Conservation (phyloP, 768 basidiomycete genomes). For the Mrakia frigida region DNA sequence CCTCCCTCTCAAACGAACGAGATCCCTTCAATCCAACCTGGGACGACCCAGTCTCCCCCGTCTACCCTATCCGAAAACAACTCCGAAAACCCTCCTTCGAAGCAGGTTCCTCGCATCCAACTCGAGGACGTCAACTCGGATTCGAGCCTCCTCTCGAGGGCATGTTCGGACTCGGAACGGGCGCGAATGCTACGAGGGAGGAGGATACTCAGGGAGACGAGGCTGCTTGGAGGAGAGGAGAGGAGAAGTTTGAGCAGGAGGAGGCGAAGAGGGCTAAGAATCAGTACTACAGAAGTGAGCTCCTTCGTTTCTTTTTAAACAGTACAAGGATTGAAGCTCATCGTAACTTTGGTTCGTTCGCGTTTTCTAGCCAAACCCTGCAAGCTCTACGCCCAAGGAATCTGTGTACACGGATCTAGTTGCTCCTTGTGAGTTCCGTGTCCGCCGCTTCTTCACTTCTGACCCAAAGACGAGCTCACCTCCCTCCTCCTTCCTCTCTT, state of each 20-base stretch:
- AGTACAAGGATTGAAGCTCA: neutral
- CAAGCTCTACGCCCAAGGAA: constrained; percentile 10
- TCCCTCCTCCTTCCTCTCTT: neutral
- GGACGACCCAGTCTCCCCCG: constrained; percentile 26
- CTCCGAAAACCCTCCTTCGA: constrained; percentile 2
- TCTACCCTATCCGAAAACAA: constrained; percentile 15
- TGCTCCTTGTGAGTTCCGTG: neutral
- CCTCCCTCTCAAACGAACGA: constrained; percentile 7
- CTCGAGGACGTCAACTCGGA: neutral
- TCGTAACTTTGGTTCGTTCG: neutral
- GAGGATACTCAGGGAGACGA: neutral
- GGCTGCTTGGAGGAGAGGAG: no score
- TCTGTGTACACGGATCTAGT: neutral
- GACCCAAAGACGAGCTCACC: neutral
- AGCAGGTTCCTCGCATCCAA: neutral
- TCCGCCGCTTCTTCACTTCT: neutral
- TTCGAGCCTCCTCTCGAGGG: constrained; percentile 6
- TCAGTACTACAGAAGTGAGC: constrained; percentile 12
- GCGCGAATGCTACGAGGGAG: neutral
- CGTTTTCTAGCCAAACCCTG: neutral
- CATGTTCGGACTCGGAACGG: neutral
- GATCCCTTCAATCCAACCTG: constrained; percentile 27
- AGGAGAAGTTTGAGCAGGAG: neutral
- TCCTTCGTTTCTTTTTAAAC: no score
- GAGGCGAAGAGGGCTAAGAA: constrained; percentile 14